Conservation (phyloP, 2,329 filamentous ascomycete genomes). For the Colletotrichum cordylinicola region DNA sequence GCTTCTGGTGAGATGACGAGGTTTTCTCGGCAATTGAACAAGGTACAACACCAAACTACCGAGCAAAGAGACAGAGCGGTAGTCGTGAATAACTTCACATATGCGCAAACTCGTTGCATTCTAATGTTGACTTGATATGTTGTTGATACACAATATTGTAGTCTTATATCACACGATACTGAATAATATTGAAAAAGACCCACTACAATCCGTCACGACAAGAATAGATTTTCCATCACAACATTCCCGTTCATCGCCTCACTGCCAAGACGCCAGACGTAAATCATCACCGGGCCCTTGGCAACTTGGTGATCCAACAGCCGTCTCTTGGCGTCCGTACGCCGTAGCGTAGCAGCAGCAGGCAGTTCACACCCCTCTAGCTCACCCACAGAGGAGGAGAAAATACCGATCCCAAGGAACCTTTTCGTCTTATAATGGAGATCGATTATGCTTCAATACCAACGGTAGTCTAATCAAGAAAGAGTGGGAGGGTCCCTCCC, state of each 20-base stretch:
- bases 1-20: not conserved
- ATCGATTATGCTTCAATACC: not conserved
- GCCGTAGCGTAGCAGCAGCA: not conserved
- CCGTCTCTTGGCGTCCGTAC: not conserved
- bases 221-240: not conserved
- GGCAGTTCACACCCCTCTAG: not conserved
- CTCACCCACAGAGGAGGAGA: not conserved
- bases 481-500: not conserved
- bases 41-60: not conserved
- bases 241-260: not conserved
- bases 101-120: too few species aligned
- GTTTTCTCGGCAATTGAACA: not conserved
- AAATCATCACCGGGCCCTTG: not conserved
- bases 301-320: not conserved
- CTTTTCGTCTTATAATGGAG: conserved; percentile 3
- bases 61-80: not conserved
- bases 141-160: too few species aligned
- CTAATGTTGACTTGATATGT: too few species aligned
- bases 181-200: not conserved
- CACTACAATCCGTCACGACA: not conserved
- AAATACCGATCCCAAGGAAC: not conserved
- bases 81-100: not conserved
- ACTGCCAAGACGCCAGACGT: not conserved
- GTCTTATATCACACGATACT: accelerated
- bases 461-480: not conserved